Evolutionary conservation across 2,329 filamentous ascomycete species (phyloP).

Genomic region (Colletotrichum phormii): DNA sequence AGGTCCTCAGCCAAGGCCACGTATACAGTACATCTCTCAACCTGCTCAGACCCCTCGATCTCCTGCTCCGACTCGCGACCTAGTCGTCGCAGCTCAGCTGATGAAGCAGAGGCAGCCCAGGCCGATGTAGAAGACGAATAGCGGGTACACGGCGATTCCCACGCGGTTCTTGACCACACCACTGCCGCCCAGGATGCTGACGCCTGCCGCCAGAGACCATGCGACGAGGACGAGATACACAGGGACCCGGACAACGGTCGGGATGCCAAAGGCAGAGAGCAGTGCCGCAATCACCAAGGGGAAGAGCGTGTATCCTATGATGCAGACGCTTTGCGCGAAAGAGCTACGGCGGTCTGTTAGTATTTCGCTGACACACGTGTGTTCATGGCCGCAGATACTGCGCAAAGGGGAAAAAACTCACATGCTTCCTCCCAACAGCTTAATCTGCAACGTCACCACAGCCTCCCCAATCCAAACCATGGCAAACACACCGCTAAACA

Average conservation of each 20-base stretch:
- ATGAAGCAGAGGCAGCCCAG: constrained; percentile 97
- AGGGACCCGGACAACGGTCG: constrained; percentile 85
- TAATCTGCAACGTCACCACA: constrained; percentile 97
- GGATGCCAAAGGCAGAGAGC: constrained; percentile 84
- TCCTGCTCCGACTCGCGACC: background rate
- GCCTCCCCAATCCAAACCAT: constrained; percentile 98
- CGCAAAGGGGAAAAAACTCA: constrained; percentile 61
- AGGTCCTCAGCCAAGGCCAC: background rate
- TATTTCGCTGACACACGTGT: constrained; percentile 2
- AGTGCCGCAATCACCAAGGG: constrained; percentile 93
- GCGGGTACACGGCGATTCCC: constrained; percentile 90
- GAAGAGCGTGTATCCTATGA: constrained; percentile 98
- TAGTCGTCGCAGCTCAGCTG: constrained; percentile 66
- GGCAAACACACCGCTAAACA: constrained; percentile 96
- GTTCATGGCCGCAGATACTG: background rate
- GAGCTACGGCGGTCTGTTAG: constrained; percentile 68
- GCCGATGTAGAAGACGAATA: constrained; percentile 95
- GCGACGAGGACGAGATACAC: constrained; percentile 88
- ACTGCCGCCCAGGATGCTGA: constrained; percentile 95
- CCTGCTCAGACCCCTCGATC: background rate
- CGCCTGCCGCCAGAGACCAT: constrained; percentile 94
- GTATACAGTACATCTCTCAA: background rate
- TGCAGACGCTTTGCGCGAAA: constrained; percentile 96
- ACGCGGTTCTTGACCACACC: constrained; percentile 96
- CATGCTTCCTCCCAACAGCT: constrained; percentile 96